Evolutionary conservation across 495 filamentous ascomycete species (phyloP).

Genomic region (Daldinia bambusicola): DNA sequence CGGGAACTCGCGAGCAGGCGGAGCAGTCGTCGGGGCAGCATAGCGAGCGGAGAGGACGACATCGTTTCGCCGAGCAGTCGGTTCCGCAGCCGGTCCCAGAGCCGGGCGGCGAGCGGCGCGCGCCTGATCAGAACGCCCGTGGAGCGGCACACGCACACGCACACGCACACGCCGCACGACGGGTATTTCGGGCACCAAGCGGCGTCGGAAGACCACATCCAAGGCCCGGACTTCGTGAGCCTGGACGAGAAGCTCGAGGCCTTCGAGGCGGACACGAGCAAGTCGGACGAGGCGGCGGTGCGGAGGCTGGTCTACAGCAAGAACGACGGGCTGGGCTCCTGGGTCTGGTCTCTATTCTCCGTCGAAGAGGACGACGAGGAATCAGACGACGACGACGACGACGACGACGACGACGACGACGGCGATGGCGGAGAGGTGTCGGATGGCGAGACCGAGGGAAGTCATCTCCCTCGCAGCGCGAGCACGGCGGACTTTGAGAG

Average conservation of each 20-base stretch:
- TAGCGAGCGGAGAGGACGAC: constrained; percentile 50
- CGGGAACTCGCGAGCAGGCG: constrained; percentile 49
- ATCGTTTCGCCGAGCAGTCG: constrained; percentile 55
- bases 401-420: constrained; percentile 53
- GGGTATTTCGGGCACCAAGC: constrained; percentile 59
- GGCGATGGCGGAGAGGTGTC: too few species aligned
- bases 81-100: constrained; percentile 57
- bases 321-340: constrained; percentile 76
- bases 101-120: constrained; percentile 57
- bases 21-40: constrained; percentile 50
- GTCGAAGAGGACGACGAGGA: constrained; percentile 68
- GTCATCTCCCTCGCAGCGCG: constrained; percentile 47
- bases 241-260: constrained; percentile 61
- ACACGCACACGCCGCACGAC: constrained; percentile 48
- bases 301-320: constrained; percentile 65
- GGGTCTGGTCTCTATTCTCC: constrained; percentile 83
- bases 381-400: constrained; percentile 54
- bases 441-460: constrained; percentile 51
- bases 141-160: constrained; percentile 49
- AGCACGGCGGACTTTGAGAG: constrained; percentile 48
- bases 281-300: constrained; percentile 65
- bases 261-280: constrained; percentile 51
- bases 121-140: constrained; percentile 46
- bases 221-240: constrained; percentile 70
- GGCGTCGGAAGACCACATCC: constrained; percentile 47